Conservation (phyloP, 495 filamentous ascomycete species). For the Trichocladium antarcticum region DNA sequence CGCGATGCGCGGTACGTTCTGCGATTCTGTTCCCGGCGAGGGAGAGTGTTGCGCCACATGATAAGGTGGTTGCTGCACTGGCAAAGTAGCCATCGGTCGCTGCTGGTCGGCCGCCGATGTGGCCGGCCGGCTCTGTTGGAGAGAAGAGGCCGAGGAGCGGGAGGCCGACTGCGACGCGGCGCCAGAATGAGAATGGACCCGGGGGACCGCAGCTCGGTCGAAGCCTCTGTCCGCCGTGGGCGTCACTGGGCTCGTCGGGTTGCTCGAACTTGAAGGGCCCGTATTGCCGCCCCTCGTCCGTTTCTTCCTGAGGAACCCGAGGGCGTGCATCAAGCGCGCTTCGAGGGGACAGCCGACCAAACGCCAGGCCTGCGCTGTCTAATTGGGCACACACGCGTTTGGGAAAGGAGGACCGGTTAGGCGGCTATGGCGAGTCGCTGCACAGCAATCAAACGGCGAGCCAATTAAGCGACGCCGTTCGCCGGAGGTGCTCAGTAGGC, state of each 20-base stretch:
- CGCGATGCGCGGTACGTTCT: slow-evolving; percentile 56
- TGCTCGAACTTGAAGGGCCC: slow-evolving; percentile 45
- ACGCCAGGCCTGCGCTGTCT: slow-evolving; percentile 10
- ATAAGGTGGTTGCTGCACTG: slow-evolving; percentile 27
- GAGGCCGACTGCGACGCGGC: slow-evolving; percentile 10
- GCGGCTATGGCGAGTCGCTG: slow-evolving; percentile 12
- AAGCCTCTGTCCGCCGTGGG: slow-evolving; percentile 36
- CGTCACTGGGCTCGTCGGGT: slow-evolving; percentile 51
- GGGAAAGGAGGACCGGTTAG: slow-evolving; percentile 3
- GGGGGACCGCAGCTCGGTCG: slow-evolving; percentile 25
- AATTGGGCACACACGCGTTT: slow-evolving; percentile 16
- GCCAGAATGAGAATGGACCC: slow-evolving; percentile 16
- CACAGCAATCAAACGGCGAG: slow-evolving; percentile 21
- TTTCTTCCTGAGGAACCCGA: slow-evolving; percentile 94
- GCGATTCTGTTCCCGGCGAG: slow-evolving; percentile 34
- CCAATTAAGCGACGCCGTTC: slow-evolving; percentile 18
- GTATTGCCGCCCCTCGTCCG: slow-evolving; percentile 69
- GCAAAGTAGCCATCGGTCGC: slow-evolving; percentile 30
- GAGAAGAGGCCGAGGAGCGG: background rate
- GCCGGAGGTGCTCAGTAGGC: slow-evolving; percentile 6
- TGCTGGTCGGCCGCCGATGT: slow-evolving; percentile 28
- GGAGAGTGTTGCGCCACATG: slow-evolving; percentile 18
- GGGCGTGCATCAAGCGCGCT: slow-evolving; percentile 50
- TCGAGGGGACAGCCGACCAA: slow-evolving; percentile 13
- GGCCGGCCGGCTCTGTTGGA: slow-evolving; percentile 21